Base-by-base conservation (phyloP, 768 basidiomycete species). In the Nevesoporus exiguus region DNA sequence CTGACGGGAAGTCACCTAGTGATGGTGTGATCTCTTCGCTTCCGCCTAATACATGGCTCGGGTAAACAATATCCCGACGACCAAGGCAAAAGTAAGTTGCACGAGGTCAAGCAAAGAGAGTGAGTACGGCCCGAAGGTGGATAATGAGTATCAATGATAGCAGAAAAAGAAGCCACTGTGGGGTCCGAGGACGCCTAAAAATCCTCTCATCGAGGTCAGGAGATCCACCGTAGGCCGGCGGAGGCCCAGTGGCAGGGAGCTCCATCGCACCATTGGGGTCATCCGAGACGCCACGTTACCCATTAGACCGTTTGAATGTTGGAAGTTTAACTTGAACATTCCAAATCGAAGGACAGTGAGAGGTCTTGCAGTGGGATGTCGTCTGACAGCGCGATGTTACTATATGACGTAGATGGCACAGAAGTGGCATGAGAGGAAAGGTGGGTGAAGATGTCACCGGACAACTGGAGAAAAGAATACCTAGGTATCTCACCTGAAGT, bases 151-250 rank as follows among this genome's bases (percentile, higher is more conserved):
- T n/a, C n/a, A n/a, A n/a, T n/a, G n/a, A n/a, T n/a, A n/a, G n/a
- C n/a, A n/a, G n/a, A n/a, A n/a, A n/a, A n/a, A n/a, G n/a, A n/a
- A n/a, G n/a, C n/a, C n/a, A n/a, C n/a, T n/a, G n/a, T n/a, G n/a
- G n/a, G n/a, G n/a, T n/a, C n/a, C n/a, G n/a, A n/a, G n/a, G n/a
- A n/a, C n/a, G n/a, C n/a, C n/a, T n/a, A n/a, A n/a, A n/a, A n/a
- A n/a, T n/a, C n/a, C n/a, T n/a, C n/a, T n/a, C n/a, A n/a, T n/a
- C n/a, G n/a, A n/a, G n/a, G n/a, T n/a, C 63, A 0, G 77, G 75
- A 0, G 78, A 79, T 1, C 75, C 74, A 0, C 76, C 73, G 60
- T 78, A 79, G 6, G 70, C 64, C 2, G 78, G 75, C 0, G 78
- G 77, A 0, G 77, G 66, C 7, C 69, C 63, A 1, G 76, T 74